These are phyloP conservation scores for Biscogniauxia mediterranea DNA, from an alignment of 2,329 filamentous ascomycete genomes.

Conservation along the genomic window DNA sequence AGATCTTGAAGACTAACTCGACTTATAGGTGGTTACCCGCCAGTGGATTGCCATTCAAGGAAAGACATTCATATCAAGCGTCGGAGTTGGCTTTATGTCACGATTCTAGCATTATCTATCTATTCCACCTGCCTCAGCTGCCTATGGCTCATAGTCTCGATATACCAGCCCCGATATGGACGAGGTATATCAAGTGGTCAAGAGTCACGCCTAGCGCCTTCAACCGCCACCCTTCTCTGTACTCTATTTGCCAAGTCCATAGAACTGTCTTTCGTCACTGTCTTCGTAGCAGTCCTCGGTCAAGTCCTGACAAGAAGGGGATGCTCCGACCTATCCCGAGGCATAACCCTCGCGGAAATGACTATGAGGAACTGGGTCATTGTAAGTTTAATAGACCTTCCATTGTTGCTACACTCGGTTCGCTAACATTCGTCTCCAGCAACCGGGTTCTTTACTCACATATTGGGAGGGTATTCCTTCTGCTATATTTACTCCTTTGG, in stretches of 20 bases:
- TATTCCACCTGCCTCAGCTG: constrained; percentile 65
- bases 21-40: constrained; percentile 24
- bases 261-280: constrained; percentile 74
- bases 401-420: not conserved
- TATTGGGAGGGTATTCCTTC: constrained; percentile 65
- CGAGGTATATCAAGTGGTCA: constrained; percentile 51
- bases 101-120: constrained; percentile 49
- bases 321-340: constrained; percentile 56
- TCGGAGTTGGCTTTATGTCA: constrained; percentile 49
- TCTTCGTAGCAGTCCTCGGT: constrained; percentile 72
- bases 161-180: constrained; percentile 63
- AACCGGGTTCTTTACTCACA: constrained; percentile 70
- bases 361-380: constrained; percentile 75
- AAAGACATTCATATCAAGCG: constrained; percentile 30
- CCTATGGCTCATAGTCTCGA: constrained; percentile 63
- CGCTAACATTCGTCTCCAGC: constrained; percentile 30
- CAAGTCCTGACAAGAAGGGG: constrained; percentile 72
- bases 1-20: constrained; percentile 1
- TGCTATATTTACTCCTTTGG: constrained; percentile 62
- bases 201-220: constrained; percentile 50
- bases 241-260: constrained; percentile 72
- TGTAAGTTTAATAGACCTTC: constrained; percentile 24
- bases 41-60: constrained; percentile 28
- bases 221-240: constrained; percentile 66
- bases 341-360: constrained; percentile 73